These are phyloP conservation scores for Senna siamea DNA, from an alignment of 306 rosid species.

Conservation along the genomic window DNA sequence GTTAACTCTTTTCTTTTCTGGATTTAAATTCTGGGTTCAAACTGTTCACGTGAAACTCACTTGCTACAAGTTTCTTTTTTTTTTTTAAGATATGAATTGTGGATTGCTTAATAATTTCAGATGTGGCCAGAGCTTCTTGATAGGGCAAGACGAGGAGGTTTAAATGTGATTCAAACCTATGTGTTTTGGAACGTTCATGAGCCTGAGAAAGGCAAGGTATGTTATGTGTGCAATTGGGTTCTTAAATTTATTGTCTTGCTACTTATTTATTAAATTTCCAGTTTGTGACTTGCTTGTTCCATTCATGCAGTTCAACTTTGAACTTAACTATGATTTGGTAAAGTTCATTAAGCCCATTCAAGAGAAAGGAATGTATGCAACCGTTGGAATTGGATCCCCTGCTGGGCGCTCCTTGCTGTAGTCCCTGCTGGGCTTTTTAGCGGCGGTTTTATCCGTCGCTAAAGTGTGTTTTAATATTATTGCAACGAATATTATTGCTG, in stretches of 20 bases:
- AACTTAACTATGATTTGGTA: conserved; percentile 70
- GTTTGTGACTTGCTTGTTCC: background rate
- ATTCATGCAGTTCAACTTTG: conserved; percentile 53
- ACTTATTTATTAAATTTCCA: background rate
- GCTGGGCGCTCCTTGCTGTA: too few species aligned
- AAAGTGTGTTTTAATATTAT: too few species aligned
- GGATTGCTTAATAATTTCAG: conserved; percentile 34
- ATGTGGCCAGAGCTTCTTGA: conserved; percentile 77
- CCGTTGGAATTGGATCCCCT: conserved; percentile 78
- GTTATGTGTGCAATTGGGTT: background rate
- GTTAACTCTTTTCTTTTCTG: background rate
- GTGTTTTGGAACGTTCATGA: conserved; percentile 94
- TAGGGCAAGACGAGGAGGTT: conserved; percentile 78
- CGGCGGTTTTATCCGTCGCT: too few species aligned
- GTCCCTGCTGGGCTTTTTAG: conserved; percentile 67
- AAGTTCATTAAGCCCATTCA: conserved; percentile 63
- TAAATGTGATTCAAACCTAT: conserved; percentile 84
- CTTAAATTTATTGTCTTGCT: background rate
- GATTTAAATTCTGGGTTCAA: too few species aligned
- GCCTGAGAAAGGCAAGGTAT: conserved; percentile 76
- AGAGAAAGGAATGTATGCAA: conserved; percentile 61
- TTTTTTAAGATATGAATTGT: too few species aligned
- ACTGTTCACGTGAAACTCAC: too few species aligned
- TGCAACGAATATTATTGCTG: too few species aligned
- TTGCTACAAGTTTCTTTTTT: too few species aligned